phyloP scores from a whole-genome alignment of 192 early-diverging fungal genomes.

The Backusella morwellensis region DNA sequence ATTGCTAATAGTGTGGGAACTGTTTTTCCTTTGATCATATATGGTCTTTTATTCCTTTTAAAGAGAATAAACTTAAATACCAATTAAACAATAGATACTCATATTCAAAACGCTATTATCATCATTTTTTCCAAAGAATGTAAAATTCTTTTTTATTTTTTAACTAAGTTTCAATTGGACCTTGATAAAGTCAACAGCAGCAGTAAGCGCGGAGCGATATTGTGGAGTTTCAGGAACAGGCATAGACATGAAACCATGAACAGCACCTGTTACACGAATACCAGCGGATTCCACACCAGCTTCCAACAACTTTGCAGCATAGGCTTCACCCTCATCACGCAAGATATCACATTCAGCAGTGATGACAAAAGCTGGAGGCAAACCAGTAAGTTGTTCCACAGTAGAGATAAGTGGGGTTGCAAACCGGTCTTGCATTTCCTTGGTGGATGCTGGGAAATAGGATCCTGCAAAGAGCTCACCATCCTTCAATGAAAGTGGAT shows the following conservation, averaged over 20 bases:
- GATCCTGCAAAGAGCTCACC: background rate
- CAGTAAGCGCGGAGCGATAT: background rate
- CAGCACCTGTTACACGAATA: slow-evolving; percentile 14
- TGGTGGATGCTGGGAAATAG: background rate
- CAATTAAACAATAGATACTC: background rate
- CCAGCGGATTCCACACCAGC: slow-evolving; percentile 27
- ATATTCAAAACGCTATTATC: background rate
- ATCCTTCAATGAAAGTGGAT: background rate
- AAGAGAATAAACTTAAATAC: background rate
- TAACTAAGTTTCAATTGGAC: background rate
- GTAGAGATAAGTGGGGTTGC: background rate
- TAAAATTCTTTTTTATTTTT: background rate
- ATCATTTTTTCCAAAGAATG: background rate
- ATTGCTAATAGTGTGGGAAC: background rate
- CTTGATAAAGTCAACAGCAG: background rate
- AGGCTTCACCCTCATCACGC: slow-evolving; percentile 27
- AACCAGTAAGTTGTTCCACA: slow-evolving; percentile 8
- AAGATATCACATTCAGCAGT: slow-evolving; percentile 26
- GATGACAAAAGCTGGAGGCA: slow-evolving; percentile 19
- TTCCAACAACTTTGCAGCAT: slow-evolving; percentile 8
- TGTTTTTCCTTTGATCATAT: background rate
- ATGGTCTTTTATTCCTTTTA: background rate
- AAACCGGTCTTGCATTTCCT: background rate
- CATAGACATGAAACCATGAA: slow-evolving; percentile 18
- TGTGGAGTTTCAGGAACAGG: slow-evolving; percentile 7